phyloP scores from a whole-genome alignment of 768 basidiomycete species.

The Phanerodontia chrysosporium region DNA sequence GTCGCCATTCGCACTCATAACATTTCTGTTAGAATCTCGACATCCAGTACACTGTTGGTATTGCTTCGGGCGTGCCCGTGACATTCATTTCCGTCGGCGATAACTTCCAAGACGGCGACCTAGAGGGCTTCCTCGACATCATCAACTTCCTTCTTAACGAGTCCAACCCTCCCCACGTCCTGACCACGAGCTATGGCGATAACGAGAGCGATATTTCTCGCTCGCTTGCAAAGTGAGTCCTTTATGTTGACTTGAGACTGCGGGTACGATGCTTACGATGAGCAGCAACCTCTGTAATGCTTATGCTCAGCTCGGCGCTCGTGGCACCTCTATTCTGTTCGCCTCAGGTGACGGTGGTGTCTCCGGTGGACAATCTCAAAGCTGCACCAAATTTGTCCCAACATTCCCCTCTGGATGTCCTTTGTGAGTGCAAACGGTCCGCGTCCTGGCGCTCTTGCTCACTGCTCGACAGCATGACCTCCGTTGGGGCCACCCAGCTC shows the following conservation, averaged over 20 bases:
- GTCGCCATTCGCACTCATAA: neutral
- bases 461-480: constrained; percentile 17
- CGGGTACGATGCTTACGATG: constrained; percentile 9
- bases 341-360: constrained; percentile 67
- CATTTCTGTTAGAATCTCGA: constrained; percentile 20
- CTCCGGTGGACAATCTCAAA: constrained; percentile 42
- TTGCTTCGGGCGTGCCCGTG: constrained; percentile 50
- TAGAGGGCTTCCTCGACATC: constrained; percentile 38
- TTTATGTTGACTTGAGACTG: neutral
- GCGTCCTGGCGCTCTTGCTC: neutral
- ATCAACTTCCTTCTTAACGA: constrained; percentile 48
- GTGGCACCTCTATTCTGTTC: constrained; percentile 62
- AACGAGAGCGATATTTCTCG: constrained; percentile 65
- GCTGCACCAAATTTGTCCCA: constrained; percentile 43
- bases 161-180: constrained; percentile 44
- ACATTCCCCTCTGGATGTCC: constrained; percentile 49
- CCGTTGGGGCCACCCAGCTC: constrained; percentile 23
- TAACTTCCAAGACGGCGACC: constrained; percentile 18
- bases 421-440: constrained; percentile 26
- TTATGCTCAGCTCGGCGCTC: constrained; percentile 64
- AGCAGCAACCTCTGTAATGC: constrained; percentile 48
- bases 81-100: constrained; percentile 43
- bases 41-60: constrained; percentile 24
- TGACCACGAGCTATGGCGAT: constrained; percentile 69
- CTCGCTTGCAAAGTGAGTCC: constrained; percentile 42